A percentile compares a stretch with the other conserved stretches of the same genome.
phyloP scores from a whole-genome alignment of 331 rosid species.

The Quercus phellos region DNA sequence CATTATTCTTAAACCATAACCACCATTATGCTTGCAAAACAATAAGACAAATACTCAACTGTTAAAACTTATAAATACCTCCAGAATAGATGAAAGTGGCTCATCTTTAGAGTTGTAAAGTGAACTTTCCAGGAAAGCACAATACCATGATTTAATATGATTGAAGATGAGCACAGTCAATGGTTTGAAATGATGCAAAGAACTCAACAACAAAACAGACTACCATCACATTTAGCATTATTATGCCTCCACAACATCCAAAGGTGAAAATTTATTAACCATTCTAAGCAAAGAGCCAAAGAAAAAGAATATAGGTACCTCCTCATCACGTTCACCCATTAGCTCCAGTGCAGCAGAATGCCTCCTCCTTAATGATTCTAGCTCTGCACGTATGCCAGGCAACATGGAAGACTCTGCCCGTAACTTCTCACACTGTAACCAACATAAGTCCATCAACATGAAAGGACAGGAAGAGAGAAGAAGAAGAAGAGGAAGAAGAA shows the following conservation, averaged over 20 bases:
- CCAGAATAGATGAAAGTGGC: background rate
- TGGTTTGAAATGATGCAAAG: background rate
- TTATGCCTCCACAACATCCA: constrained; percentile 6
- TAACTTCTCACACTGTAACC: constrained; percentile 83
- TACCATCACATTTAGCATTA: constrained; percentile 6
- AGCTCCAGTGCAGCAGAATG: constrained; percentile 97
- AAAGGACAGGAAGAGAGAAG: background rate
- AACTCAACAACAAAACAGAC: background rate
- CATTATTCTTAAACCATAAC: background rate
- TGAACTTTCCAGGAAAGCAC: background rate
- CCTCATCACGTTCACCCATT: constrained; percentile 99
- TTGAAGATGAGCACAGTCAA: background rate
- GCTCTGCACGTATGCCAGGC: constrained; percentile 89
- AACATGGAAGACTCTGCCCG: constrained; percentile 66
- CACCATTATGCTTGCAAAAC: background rate
- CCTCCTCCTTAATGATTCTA: constrained; percentile 90
- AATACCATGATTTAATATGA: background rate
- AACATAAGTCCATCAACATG: constrained; percentile 12
- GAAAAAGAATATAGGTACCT: constrained; percentile 45
- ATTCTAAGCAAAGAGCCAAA: constrained; percentile 3
- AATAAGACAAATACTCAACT: background rate
- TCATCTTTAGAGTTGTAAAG: background rate
- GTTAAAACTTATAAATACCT: background rate
- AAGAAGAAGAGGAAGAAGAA: constrained; percentile 6
- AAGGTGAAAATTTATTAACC: constrained; percentile 1